phyloP scores from a whole-genome alignment of 140 eudicot genomes.

The Senecio squalidus region DNA sequence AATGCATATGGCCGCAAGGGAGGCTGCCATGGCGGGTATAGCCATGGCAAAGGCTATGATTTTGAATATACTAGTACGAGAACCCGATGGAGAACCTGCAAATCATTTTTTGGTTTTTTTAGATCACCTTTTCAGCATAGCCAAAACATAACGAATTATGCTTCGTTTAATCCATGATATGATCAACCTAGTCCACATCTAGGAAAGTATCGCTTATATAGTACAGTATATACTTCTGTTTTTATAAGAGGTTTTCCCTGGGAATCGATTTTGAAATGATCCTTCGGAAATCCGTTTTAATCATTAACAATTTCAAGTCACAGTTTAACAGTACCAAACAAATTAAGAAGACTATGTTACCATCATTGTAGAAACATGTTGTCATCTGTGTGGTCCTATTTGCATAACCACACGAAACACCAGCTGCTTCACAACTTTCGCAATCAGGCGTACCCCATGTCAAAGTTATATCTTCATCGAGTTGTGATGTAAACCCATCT shows the following conservation, averaged over 20 bases:
- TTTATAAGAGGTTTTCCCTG: no score
- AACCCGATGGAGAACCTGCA: conserved; percentile 22
- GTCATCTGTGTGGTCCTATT: conserved; percentile 22
- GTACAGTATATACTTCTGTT: no score
- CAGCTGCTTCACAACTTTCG: conserved; percentile 45
- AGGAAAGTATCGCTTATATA: no score
- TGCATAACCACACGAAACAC: conserved; percentile 49
- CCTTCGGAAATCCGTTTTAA: no score
- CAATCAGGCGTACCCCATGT: conserved; percentile 60
- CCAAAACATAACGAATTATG: no score
- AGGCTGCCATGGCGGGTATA: conserved; percentile 44
- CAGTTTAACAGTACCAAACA: background rate
- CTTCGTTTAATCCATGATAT: no score
- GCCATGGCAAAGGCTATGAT: conserved; percentile 53
- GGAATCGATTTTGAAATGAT: no score
- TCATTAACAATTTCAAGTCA: background rate
- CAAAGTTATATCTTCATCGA: conserved; percentile 36
- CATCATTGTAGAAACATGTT: conserved; percentile 26
- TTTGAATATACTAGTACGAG: conserved; percentile 34
- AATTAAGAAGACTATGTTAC: conserved; percentile 4
- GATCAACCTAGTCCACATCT: no score
- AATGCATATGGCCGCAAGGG: conserved; percentile 27
- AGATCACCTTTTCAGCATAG: no score
- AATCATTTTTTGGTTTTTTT: background rate
- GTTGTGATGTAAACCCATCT: conserved; percentile 31